Percentiles rank a stretch among this genome's conserved stretches.
These are phyloP conservation scores for Chaetomiaceae sp. DNA, from an alignment of 2,329 filamentous ascomycete genomes.

Conservation along the genomic window DNA sequence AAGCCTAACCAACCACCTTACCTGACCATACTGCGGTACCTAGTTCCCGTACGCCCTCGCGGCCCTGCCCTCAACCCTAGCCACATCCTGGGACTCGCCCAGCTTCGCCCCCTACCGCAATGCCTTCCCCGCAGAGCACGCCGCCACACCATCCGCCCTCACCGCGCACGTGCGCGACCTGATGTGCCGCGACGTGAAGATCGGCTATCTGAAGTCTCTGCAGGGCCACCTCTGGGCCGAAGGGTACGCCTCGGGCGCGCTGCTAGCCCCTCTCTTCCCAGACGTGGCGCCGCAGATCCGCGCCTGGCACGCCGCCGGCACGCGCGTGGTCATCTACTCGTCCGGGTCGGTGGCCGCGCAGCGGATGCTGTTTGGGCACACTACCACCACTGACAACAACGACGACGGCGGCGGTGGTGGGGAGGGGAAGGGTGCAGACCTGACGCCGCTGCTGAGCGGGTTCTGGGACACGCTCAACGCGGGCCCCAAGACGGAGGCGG, in stretches of 20 bases:
- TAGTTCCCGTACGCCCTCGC: conserved; percentile 74
- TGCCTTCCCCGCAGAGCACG: conserved; percentile 63
- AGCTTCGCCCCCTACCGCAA: conserved; percentile 61
- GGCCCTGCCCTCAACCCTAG: conserved; percentile 57
- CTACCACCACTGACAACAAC: conserved; percentile 49
- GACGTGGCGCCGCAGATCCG: conserved; percentile 63
- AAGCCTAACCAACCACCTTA: not conserved
- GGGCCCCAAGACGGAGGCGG: conserved; percentile 61
- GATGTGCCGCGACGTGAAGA: conserved; percentile 66
- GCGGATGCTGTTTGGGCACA: conserved; percentile 70
- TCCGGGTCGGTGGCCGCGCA: conserved; percentile 76
- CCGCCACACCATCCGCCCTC: conserved; percentile 52
- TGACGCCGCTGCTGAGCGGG: conserved; percentile 52
- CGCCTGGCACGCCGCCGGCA: conserved; percentile 46
- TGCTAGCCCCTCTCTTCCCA: conserved; percentile 66
- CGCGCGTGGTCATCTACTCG: conserved; percentile 69
- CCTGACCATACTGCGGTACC: too few relatives aligned
- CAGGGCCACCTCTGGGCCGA: conserved; percentile 74
- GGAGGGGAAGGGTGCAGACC: too few relatives aligned
- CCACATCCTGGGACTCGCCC: conserved; percentile 59
- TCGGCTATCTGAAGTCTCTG: conserved; percentile 69
- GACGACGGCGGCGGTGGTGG: too few relatives aligned
- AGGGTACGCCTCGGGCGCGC: conserved; percentile 63
- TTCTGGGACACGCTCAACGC: conserved; percentile 81
- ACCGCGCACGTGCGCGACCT: conserved; percentile 64